Evolutionary conservation across 1,139 yeast genomes (phyloP), one percentile per base, ranked within the genome.

Genomic region (Debaryomycetaceae sp.): DNA sequence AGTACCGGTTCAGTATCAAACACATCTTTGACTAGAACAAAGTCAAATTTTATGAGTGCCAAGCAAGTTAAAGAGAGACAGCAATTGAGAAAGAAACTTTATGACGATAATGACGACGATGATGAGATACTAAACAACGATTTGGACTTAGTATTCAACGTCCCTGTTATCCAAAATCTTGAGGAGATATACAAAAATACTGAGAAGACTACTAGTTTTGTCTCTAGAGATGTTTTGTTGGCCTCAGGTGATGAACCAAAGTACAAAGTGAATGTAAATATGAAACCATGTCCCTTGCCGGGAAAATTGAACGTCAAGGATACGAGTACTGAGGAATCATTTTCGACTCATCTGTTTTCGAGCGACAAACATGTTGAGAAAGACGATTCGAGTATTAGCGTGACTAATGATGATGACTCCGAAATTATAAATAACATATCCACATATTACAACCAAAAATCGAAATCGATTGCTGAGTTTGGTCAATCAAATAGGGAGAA

Each of bases 91-190:
- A 74, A 73, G 53, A 66, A 74, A 50, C 58, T 62, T 40, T 73
- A 72, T 50, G 78, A 74, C 45, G 77, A 72, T 36, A 66, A 69
- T 50, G 64, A 66, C 48, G 78, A 74, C 46, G 79, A 73, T 45
- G 77, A 72, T 44, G 75, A 69, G 41, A 66, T 72, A 17, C 52
- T 70, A 36, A 56, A 66, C 13, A 66, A 66, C 50, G 76, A 72
- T 48, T 56, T 69, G 45, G 73, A 70, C 45, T 58, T 72, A 39
- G 69, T 72, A 6, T 74, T 73, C 51, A 75, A 75, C 48, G 78
- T 75, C 13, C 79, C 79, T 1, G 66, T 74, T 9, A 67, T 74
- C 34, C 65, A 65, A 47, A 68, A 63, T 51, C 68, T 66, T 45
- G 64, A 65, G 41, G 73, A 69, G 42, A 49, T 72, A 35, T 72